Base-by-base conservation (phyloP, 78 protist species). In the Dictyostelium purpureum region DNA sequence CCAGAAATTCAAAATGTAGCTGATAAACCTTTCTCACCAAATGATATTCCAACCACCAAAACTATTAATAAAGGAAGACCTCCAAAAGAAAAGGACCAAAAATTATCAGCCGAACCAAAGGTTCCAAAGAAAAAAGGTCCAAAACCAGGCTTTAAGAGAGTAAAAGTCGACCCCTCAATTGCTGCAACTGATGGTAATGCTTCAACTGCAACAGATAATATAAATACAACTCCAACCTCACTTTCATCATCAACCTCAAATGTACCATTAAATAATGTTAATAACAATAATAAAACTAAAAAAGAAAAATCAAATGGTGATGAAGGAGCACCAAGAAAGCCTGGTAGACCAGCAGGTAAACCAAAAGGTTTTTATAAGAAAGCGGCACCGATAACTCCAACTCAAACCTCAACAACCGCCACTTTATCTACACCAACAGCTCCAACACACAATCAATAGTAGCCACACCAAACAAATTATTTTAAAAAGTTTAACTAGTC, bases 11-110 rank as follows among this genome's bases (percentile, higher is more conserved):
- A 19, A 31, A 18, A 75, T 43, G 45, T 54, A 19, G 70, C 75
- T 3, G 92, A 70, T 59, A 85, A 85, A 73, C 92, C 92, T 73
- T 85, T 85, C 54, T 85, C 92, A 14, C 92, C 92, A 59, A 73
- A 71, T 57, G 92, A 85, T 85, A 85, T 85, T 33, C 92, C 92
- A 31, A 7, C 82, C 6, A 9, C 71, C 0, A 82, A 67, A 49
- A 28, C 4, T 11, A 26, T 77, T 31, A 14, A 42, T 16, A 85
- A 85, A 73, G 92, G 82, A 26, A 70, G 92, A 51, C 74, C 69
- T 24, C 78, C 77, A 45, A 81, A 81, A 69, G 65, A 65, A 70
- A 45, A 67, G 35, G n/a, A n/a, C n/a, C n/a, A n/a, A n/a, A n/a
- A n/a, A n/a, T n/a, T n/a, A n/a, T 26, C 33, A 31, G 18, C 63